These are phyloP conservation scores for Phlebiopsis gigantea DNA, from an alignment of 768 basidiomycete genomes.

Conservation along the genomic window DNA sequence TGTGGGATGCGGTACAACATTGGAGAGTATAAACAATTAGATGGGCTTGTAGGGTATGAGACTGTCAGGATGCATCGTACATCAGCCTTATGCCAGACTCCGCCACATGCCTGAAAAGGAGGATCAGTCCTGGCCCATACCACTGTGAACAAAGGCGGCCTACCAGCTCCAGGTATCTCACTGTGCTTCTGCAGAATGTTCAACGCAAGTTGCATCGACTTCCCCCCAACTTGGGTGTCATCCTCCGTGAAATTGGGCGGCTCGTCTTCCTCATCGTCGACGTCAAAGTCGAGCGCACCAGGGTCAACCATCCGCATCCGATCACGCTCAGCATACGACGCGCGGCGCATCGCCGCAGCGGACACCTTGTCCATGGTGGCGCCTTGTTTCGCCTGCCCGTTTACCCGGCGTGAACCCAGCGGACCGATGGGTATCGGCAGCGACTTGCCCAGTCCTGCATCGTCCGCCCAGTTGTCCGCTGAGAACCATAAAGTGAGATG, in stretches of 20 bases:
- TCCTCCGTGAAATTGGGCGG: constrained; percentile 26
- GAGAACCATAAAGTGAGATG: not conserved
- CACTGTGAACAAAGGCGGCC: not conserved
- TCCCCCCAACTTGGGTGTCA: constrained; percentile 34
- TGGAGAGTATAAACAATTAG: constrained; percentile 5
- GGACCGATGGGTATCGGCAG: constrained; percentile 57
- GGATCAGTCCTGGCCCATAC: not conserved
- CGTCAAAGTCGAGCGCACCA: constrained; percentile 52
- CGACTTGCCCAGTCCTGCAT: constrained; percentile 40
- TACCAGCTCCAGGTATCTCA: constrained; percentile 44
- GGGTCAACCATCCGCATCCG: constrained; percentile 60
- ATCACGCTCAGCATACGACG: constrained; percentile 66
- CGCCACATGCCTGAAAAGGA: constrained; percentile 79
- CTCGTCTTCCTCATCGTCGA: constrained; percentile 40
- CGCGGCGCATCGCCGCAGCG: constrained; percentile 49
- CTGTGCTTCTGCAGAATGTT: constrained; percentile 68
- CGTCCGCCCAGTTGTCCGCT: constrained; percentile 8
- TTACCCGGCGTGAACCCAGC: constrained; percentile 23
- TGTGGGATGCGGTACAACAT: constrained; percentile 2
- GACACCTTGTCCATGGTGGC: constrained; percentile 29
- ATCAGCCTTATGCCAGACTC: constrained; percentile 58
- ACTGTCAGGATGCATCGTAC: not conserved
- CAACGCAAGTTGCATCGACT: constrained; percentile 47
- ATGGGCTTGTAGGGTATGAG: constrained; percentile 6
- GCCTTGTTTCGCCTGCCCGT: constrained; percentile 34